Evolutionary conservation across 257 asterid genomes (phyloP).

Genomic region (Salvia miltiorrhiza): DNA sequence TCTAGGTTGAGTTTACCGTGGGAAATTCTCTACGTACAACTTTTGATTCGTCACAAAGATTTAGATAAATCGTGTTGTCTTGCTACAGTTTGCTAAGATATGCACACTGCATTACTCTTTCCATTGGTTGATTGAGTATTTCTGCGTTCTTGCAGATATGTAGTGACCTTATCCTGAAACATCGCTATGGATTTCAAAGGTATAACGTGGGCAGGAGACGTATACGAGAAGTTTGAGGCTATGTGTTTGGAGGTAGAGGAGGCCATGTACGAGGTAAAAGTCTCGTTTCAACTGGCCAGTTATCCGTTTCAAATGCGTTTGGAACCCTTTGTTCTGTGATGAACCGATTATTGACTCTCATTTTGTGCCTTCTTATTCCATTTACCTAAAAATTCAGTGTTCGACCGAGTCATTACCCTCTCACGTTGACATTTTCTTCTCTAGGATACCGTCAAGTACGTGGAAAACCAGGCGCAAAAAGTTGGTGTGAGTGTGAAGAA

Average conservation of each 20-base stretch:
- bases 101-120: not conserved
- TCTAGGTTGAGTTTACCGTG: not conserved
- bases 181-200: conserved; percentile 65
- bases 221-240: conserved; percentile 68
- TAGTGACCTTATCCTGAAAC: conserved; percentile 1
- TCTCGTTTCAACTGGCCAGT: not conserved
- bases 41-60: not conserved
- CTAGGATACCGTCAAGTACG: conserved; percentile 73
- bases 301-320: no score
- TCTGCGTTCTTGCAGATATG: conserved; percentile 23
- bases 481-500: conserved; percentile 67
- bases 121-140: not conserved
- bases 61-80: not conserved
- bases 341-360: no score
- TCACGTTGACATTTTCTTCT: not conserved
- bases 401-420: not conserved
- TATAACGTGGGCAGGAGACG: conserved; percentile 72
- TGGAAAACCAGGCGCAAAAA: conserved; percentile 76
- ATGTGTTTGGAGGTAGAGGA: conserved; percentile 87
- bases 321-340: no score
- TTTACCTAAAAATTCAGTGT: not conserved
- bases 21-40: not conserved
- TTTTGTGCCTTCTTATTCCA: not conserved
- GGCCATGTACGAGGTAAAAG: conserved; percentile 65
- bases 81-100: not conserved